Percentiles rank a stretch among this genome's conserved stretches.
These are phyloP conservation scores for Alternaria atra DNA, from an alignment of 2,329 filamentous ascomycete genomes.

Conservation along the genomic window DNA sequence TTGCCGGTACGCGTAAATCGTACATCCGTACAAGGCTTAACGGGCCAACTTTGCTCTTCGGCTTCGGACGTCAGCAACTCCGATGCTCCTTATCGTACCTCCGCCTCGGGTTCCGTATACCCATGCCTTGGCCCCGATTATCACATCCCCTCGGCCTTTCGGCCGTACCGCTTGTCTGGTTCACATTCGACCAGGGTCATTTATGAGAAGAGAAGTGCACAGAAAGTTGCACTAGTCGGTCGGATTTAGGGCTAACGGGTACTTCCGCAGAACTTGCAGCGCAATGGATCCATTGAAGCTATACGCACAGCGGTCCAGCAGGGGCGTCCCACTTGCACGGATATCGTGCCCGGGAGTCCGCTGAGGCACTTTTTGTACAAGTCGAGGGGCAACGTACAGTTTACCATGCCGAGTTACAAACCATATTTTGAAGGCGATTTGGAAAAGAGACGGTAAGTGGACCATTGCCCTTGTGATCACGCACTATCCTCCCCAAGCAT, in stretches of 20 bases:
- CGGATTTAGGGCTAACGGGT: slow-evolving; percentile 15
- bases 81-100: slow-evolving; percentile 4
- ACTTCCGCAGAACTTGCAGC: slow-evolving; percentile 61
- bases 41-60: slow-evolving; percentile 3
- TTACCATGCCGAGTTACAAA: slow-evolving; percentile 84
- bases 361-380: slow-evolving; percentile 96
- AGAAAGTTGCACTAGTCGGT: background rate
- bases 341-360: slow-evolving; percentile 81
- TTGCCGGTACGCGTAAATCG: background rate
- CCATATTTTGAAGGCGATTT: slow-evolving; percentile 71
- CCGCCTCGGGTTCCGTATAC: background rate
- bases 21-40: slow-evolving; percentile 5
- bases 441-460: slow-evolving; percentile 67
- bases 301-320: slow-evolving; percentile 75
- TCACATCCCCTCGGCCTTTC: background rate
- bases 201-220: background rate
- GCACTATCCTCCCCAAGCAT: background rate
- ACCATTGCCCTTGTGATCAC: background rate
- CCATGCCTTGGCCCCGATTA: background rate
- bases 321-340: slow-evolving; percentile 75
- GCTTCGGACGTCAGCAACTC: slow-evolving; percentile 7
- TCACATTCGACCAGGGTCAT: background rate
- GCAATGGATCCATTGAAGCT: slow-evolving; percentile 76
- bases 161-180: background rate
- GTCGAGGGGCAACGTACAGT: slow-evolving; percentile 92